Percentiles rank a stretch among this genome's conserved stretches.
These are phyloP conservation scores for Medicago ruthenica DNA, from an alignment of 306 rosid species.

Conservation along the genomic window DNA sequence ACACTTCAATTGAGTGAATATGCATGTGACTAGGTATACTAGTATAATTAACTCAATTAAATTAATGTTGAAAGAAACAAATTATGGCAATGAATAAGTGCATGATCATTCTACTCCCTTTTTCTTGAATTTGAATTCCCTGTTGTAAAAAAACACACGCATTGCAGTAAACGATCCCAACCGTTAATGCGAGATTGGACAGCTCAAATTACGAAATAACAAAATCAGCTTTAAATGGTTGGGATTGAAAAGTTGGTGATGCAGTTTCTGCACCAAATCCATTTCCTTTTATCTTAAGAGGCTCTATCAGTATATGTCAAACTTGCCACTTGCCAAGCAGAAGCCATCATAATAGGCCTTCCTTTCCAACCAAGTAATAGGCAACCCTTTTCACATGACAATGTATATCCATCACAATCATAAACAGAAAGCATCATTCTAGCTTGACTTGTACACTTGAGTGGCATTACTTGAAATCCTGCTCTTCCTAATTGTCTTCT, in stretches of 20 bases:
- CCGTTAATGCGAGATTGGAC: not conserved
- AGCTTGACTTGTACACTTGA: conserved; percentile 71
- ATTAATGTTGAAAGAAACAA: conserved; percentile 23
- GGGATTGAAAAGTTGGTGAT: not conserved
- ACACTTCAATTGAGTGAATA: not conserved
- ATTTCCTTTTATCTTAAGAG: conserved; percentile 11
- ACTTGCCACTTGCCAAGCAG: conserved; percentile 77
- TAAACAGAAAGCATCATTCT: conserved; percentile 76
- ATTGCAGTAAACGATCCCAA: not conserved
- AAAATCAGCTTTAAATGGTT: too few species aligned
- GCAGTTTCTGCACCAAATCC: not conserved
- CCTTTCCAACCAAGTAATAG: conserved; percentile 86
- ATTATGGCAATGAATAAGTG: conserved; percentile 27
- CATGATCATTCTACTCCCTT: not conserved
- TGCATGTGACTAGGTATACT: not conserved
- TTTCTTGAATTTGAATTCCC: not conserved
- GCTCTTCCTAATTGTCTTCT: conserved; percentile 72
- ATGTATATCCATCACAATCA: conserved; percentile 76
- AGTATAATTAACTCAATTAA: conserved; percentile 31
- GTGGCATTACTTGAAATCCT: conserved; percentile 73
- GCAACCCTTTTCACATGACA: conserved; percentile 66
- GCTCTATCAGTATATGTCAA: conserved; percentile 21
- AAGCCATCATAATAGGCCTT: conserved; percentile 72
- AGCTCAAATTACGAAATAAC: not conserved
- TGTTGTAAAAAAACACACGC: not conserved